phyloP scores from a whole-genome alignment of 441 rosid genomes.

The Euphorbia celastroides region DNA sequence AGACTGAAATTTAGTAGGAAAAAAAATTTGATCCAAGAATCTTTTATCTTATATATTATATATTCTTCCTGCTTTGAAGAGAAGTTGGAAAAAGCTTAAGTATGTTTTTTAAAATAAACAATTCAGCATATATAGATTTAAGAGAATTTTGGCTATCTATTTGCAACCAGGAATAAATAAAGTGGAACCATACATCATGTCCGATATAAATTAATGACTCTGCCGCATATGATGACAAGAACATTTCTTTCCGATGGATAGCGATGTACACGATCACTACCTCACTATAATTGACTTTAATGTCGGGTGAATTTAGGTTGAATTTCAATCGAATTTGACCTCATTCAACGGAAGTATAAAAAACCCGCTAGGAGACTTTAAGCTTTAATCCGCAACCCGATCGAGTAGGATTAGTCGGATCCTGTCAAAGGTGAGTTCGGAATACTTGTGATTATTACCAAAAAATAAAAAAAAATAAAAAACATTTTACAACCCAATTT shows the following conservation, averaged over 20 bases:
- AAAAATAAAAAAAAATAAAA: too few relatives aligned
- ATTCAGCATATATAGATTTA: background rate
- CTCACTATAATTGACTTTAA: background rate
- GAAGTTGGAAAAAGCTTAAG: background rate
- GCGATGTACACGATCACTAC: background rate
- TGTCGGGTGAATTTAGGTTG: conserved; percentile 11
- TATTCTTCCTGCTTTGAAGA: too few relatives aligned
- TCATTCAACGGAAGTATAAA: background rate
- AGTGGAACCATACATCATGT: background rate
- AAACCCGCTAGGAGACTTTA: too few relatives aligned
- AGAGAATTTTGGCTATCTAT: background rate
- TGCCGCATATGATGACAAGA: background rate
- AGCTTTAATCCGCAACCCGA: too few relatives aligned
- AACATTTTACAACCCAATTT: background rate
- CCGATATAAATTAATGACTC: background rate
- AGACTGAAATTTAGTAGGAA: too few relatives aligned
- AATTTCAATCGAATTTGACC: conserved; percentile 9
- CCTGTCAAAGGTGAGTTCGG: too few relatives aligned
- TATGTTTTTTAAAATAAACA: too few relatives aligned
- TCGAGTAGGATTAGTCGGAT: too few relatives aligned
- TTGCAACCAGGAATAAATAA: background rate
- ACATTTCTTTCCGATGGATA: background rate
- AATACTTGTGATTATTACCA: too few relatives aligned
- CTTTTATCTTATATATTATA: too few relatives aligned
- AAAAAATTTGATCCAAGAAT: too few relatives aligned